These are phyloP conservation scores for Neoboletus magnificus DNA, from an alignment of 768 basidiomycete genomes.

Conservation along the genomic window DNA sequence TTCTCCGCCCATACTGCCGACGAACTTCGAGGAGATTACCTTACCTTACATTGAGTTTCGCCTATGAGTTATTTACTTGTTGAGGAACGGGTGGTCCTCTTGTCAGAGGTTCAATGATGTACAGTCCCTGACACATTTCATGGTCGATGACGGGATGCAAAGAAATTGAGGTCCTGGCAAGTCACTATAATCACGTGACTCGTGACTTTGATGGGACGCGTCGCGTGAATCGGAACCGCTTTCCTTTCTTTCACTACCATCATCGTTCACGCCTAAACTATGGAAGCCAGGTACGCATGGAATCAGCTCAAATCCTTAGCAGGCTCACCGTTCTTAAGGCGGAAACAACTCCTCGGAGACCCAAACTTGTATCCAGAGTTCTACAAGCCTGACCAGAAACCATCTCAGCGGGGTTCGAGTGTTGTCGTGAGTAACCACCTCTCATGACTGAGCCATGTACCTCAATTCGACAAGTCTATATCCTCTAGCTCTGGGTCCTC, in stretches of 20 bases:
- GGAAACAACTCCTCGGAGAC: slow-evolving; percentile 26
- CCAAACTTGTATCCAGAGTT: slow-evolving; percentile 31
- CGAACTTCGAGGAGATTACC: neutral
- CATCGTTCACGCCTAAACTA: slow-evolving; percentile 1
- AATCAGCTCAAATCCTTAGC: too few relatives aligned
- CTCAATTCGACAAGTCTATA: slow-evolving; percentile 17
- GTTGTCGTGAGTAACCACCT: slow-evolving; percentile 20
- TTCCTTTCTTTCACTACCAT: slow-evolving; percentile 3
- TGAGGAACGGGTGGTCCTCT: too few relatives aligned
- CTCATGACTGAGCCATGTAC: neutral
- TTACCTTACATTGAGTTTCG: neutral
- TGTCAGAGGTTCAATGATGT: too few relatives aligned
- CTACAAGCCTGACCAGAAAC: slow-evolving; percentile 20
- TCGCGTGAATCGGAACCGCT: slow-evolving; percentile 9
- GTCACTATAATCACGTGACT: slow-evolving; percentile 16
- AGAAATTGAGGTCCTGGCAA: too few relatives aligned
- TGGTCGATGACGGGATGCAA: neutral
- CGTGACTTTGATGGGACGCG: slow-evolving; percentile 17
- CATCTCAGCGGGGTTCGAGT: slow-evolving; percentile 5
- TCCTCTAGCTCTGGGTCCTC: slow-evolving; percentile 22
- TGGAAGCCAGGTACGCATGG: slow-evolving; percentile 27
- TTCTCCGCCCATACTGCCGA: slow-evolving; percentile 26
- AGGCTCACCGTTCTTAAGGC: slow-evolving; percentile 12
- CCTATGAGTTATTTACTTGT: neutral
- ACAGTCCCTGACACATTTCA: too few relatives aligned